These are phyloP conservation scores for Orbilia blumenaviensis DNA, from an alignment of 2,329 filamentous ascomycete species.

Conservation along the genomic window DNA sequence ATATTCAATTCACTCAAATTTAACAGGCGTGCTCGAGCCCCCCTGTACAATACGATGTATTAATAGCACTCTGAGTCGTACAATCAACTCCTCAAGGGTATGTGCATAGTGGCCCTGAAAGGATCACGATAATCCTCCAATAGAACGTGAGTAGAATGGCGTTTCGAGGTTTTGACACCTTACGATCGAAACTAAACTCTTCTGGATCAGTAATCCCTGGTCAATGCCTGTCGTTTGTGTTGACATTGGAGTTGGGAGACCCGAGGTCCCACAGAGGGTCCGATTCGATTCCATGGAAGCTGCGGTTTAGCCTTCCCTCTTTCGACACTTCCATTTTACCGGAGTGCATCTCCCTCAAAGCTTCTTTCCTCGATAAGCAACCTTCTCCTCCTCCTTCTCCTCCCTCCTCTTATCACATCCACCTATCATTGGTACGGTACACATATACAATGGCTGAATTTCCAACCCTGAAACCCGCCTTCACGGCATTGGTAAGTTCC, in stretches of 20 bases:
- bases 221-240: background rate
- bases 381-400: background rate
- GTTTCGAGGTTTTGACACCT: background rate
- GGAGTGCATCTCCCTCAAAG: background rate
- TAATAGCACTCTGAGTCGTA: too few species aligned
- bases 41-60: too few species aligned
- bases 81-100: too few species aligned
- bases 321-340: slow-evolving; percentile 21
- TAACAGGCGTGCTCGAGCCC: too few species aligned
- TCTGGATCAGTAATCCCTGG: background rate
- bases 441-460: slow-evolving; percentile 13
- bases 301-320: background rate
- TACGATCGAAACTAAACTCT: background rate
- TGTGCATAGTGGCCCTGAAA: too few species aligned
- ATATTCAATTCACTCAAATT: too few species aligned
- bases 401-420: background rate
- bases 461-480: slow-evolving; percentile 44
- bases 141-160: background rate
- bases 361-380: background rate
- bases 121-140: too few species aligned
- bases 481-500: slow-evolving; percentile 33
- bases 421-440: background rate
- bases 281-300: background rate
- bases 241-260: background rate
- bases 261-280: slow-evolving; percentile 9